Percentiles rank a stretch among this genome's conserved stretches.
These are phyloP conservation scores for Aspergillus melleus DNA, from an alignment of 2,329 filamentous ascomycete species.

Conservation along the genomic window DNA sequence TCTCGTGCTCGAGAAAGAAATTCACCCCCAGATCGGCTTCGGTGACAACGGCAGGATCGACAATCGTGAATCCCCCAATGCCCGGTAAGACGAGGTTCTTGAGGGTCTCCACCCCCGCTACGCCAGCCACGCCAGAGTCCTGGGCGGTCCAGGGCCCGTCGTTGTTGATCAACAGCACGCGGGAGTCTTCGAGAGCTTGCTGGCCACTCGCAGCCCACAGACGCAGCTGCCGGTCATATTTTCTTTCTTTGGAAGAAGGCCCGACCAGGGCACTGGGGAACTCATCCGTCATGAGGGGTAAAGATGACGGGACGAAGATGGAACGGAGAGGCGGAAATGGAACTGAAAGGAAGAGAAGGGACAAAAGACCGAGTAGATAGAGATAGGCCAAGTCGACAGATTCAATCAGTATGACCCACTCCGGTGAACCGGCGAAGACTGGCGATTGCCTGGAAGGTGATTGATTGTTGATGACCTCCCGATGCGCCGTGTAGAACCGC, in stretches of 20 bases:
- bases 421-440: too few relatives aligned
- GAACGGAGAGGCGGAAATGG: too few relatives aligned
- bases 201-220: conserved; percentile 94
- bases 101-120: conserved; percentile 83
- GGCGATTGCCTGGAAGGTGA: neutral
- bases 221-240: conserved; percentile 92
- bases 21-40: conserved; percentile 90
- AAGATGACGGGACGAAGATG: neutral
- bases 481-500: neutral
- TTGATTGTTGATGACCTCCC: too few relatives aligned
- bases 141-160: conserved; percentile 39
- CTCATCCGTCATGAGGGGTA: conserved; percentile 35
- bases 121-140: conserved; percentile 63
- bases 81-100: conserved; percentile 97
- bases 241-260: conserved; percentile 65
- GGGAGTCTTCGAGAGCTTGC: conserved; percentile 82
- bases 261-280: conserved; percentile 40
- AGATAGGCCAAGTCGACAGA: too few relatives aligned
- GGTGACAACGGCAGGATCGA: conserved; percentile 73
- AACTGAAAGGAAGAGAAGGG: too few relatives aligned
- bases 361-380: too few relatives aligned
- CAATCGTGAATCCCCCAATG: conserved; percentile 88
- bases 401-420: too few relatives aligned
- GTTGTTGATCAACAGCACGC: conserved; percentile 87
- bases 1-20: conserved; percentile 86